Evolutionary conservation across 495 filamentous ascomycete genomes (phyloP), one percentile per base, ranked within the genome.

Genomic region (Hyaloscypha variabilis): DNA sequence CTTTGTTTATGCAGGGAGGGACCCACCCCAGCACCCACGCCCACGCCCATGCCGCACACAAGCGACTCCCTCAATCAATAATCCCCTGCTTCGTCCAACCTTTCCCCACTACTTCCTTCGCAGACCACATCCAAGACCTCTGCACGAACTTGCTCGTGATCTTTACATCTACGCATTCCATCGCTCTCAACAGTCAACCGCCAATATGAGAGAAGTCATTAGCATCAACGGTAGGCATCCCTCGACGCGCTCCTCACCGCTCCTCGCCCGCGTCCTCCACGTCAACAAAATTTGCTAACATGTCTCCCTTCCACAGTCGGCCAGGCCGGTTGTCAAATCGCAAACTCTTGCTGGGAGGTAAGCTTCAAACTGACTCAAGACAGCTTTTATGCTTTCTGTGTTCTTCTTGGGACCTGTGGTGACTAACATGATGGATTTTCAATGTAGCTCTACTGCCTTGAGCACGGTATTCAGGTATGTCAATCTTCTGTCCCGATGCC

Each of bases 331-430:
- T 97, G 96, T 87, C 95, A 99, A 81, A 99, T 99, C 78, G 95
- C 94, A 79, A 99, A 99, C 84, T 95, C 96, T 70, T 99, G 96
- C 88, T 99, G 95, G 95, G 95, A 99, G 94, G 95, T 99, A 85
- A 81, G 90, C 79, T 72, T 72, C 64, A 49, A 56, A 29, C 63
- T 63, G 31, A 60, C 50, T 49, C 28, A 24, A 58, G 29, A n/a
- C 30, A 52, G n/a, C 46, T 60, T 6, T 5, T 21, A 29, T 51
- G 29, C 21, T 25, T 30, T 50, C 58, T 39, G 63, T 25, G 60
- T 50, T 51, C 58, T 58, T 62, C 50, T 59, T 28, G 29, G 54
- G 59, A 56, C 13, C 4, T 51, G 28, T 36, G 19, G 30, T 56
- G 58, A 67, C 73, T 75, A 67, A 79, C 70, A 52, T 66, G 34